A percentile compares a stretch with the other conserved stretches of the same genome.
phyloP scores from a whole-genome alignment of 1,284 basidiomycete species.

The Xerocomus nothofagi region DNA sequence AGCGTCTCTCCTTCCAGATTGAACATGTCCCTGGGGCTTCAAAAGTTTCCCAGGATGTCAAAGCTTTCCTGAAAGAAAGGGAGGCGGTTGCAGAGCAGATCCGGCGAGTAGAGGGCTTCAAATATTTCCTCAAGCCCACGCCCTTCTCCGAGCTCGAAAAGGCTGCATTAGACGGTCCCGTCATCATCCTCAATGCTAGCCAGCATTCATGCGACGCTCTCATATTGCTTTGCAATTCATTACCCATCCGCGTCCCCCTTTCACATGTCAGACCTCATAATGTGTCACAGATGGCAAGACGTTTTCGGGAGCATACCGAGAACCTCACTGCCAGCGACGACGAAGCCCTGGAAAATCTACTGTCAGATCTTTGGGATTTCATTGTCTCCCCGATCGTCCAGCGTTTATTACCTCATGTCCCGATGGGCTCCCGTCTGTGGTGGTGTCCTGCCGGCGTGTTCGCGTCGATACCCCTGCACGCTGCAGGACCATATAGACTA shows the following conservation, averaged over 20 bases:
- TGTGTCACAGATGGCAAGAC: slow-evolving; percentile 20
- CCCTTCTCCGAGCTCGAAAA: slow-evolving; percentile 30
- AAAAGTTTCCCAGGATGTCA: slow-evolving; percentile 16
- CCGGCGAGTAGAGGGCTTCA: slow-evolving; percentile 30
- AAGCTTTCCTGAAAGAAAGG: slow-evolving; percentile 23
- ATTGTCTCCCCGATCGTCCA: slow-evolving; percentile 36
- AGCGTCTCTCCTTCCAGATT: slow-evolving; percentile 24
- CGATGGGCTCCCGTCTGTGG: slow-evolving; percentile 39
- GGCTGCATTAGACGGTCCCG: slow-evolving; percentile 36
- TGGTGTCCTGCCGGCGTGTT: slow-evolving; percentile 44
- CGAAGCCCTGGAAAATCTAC: slow-evolving; percentile 14
- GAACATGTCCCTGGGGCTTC: slow-evolving; percentile 14
- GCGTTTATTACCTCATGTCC: slow-evolving; percentile 13
- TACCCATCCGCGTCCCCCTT: slow-evolving; percentile 23
- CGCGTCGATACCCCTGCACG: slow-evolving; percentile 41
- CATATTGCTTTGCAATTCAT: slow-evolving; percentile 18
- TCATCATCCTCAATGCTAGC: slow-evolving; percentile 37
- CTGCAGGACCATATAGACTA: slow-evolving; percentile 32
- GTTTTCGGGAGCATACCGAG: slow-evolving; percentile 19
- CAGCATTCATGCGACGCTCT: slow-evolving; percentile 30
- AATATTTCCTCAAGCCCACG: slow-evolving; percentile 25
- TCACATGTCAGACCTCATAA: slow-evolving; percentile 17
- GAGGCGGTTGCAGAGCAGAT: slow-evolving; percentile 29
- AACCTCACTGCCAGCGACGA: neutral
- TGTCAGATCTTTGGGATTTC: slow-evolving; percentile 36